These are phyloP conservation scores for Colletotrichum karsti DNA, from an alignment of 2,329 filamentous ascomycete species.

Conservation along the genomic window DNA sequence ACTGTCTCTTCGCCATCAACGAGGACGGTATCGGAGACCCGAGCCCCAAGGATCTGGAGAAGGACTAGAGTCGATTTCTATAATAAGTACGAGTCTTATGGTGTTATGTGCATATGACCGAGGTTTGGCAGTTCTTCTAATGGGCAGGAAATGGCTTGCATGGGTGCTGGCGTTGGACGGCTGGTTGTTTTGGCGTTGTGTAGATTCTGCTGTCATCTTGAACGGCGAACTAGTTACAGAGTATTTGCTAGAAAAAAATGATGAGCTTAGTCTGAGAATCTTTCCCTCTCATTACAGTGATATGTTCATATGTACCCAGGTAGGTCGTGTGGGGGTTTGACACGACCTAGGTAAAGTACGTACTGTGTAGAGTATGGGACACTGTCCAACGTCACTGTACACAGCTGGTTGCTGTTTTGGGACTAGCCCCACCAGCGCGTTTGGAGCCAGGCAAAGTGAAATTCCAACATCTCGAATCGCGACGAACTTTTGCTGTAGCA, in stretches of 20 bases:
- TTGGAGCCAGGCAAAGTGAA: constrained; percentile 23
- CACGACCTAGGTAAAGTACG: constrained; percentile 8
- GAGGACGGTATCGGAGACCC: constrained; percentile 98
- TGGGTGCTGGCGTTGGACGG: constrained; percentile 41
- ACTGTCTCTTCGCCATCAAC: constrained; percentile 95
- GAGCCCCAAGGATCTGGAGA: constrained; percentile 93
- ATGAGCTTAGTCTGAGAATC: too few species aligned
- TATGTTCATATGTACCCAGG: too few species aligned
- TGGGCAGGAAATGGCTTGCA: constrained; percentile 30
- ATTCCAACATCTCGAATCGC: constrained; percentile 29
- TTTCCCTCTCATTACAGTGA: too few species aligned
- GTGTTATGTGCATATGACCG: constrained; percentile 21
- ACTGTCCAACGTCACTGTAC: constrained; percentile 9
- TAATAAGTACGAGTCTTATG: not conserved
- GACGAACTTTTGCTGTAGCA: constrained; percentile 14
- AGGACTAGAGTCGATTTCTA: constrained; percentile 60
- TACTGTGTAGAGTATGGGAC: not conserved
- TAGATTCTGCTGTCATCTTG: not conserved
- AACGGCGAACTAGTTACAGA: not conserved
- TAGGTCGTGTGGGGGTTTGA: too few species aligned
- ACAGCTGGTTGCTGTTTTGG: constrained; percentile 45
- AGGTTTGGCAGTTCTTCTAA: not conserved
- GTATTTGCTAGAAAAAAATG: not conserved
- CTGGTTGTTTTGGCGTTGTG: constrained; percentile 9
- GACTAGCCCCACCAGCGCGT: constrained; percentile 38